Conservation (phyloP, 306 rosid genomes). For the Cucurbita argyrosperma region DNA sequence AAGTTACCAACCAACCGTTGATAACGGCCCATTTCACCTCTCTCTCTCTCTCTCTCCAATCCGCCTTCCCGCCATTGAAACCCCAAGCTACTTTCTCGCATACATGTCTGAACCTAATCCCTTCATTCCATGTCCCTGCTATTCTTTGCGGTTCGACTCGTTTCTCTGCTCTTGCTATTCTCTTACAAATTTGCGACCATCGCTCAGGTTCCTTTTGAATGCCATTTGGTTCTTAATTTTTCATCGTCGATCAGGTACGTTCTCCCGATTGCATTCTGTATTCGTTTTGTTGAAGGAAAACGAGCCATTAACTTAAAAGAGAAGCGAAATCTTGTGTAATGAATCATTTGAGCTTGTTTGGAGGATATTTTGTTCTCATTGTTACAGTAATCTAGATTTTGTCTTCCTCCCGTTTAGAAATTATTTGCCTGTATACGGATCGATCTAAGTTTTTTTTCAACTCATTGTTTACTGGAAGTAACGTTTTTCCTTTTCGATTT, state of each 20-base stretch:
- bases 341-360: not conserved
- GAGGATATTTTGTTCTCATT: not conserved
- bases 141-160: not conserved
- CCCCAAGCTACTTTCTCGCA: not conserved
- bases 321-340: not conserved
- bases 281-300: not conserved
- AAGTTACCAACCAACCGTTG: not conserved
- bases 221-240: not conserved
- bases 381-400: not conserved
- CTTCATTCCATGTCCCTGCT: not conserved
- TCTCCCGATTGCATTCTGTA: not conserved
- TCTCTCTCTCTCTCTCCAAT: not conserved
- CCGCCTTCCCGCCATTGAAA: constrained; percentile 6
- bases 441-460: not conserved
- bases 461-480: not conserved
- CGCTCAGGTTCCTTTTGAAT: not conserved
- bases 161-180: not conserved
- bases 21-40: not conserved
- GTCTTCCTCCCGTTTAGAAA: not conserved
- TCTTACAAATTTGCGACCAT: not conserved
- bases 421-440: not conserved
- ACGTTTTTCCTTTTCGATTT: constrained; percentile 1
- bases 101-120: not conserved
- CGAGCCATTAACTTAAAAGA: not conserved
- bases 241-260: not conserved